Conservation (phyloP, 306 rosid genomes). For the Abrus precatorius region DNA sequence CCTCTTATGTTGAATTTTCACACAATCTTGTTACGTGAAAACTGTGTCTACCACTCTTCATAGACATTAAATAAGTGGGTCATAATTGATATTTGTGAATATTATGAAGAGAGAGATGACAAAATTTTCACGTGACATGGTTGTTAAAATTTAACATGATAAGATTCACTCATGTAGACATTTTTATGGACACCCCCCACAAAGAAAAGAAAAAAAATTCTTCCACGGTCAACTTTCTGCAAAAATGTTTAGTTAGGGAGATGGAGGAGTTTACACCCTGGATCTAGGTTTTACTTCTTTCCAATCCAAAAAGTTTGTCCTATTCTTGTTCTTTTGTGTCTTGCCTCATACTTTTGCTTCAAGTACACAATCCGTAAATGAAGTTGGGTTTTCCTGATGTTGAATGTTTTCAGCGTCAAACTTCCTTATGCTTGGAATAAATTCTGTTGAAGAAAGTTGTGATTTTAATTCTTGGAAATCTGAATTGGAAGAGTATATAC, state of each 20-base stretch:
- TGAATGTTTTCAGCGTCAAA: slow-evolving; percentile 43
- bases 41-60: neutral
- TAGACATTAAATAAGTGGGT: neutral
- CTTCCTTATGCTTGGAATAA: slow-evolving; percentile 57
- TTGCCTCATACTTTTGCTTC: slow-evolving; percentile 27
- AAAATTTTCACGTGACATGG: neutral
- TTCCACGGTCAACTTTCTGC: neutral
- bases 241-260: slow-evolving; percentile 42
- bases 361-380: slow-evolving; percentile 59
- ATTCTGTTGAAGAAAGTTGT: slow-evolving; percentile 54
- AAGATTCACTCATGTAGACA: neutral
- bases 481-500: slow-evolving; percentile 58
- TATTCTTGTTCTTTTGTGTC: slow-evolving; percentile 50
- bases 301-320: slow-evolving; percentile 46
- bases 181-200: neutral
- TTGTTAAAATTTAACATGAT: neutral
- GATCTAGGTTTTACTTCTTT: slow-evolving; percentile 44
- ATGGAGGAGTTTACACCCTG: slow-evolving; percentile 30
- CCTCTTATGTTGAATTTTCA: neutral
- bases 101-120: neutral
- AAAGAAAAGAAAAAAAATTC: neutral
- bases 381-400: slow-evolving; percentile 42
- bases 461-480: slow-evolving; percentile 43
- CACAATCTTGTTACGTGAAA: neutral
- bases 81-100: neutral